phyloP scores from a whole-genome alignment of 2,329 filamentous ascomycete genomes.

The Sordariomycetes sp. region DNA sequence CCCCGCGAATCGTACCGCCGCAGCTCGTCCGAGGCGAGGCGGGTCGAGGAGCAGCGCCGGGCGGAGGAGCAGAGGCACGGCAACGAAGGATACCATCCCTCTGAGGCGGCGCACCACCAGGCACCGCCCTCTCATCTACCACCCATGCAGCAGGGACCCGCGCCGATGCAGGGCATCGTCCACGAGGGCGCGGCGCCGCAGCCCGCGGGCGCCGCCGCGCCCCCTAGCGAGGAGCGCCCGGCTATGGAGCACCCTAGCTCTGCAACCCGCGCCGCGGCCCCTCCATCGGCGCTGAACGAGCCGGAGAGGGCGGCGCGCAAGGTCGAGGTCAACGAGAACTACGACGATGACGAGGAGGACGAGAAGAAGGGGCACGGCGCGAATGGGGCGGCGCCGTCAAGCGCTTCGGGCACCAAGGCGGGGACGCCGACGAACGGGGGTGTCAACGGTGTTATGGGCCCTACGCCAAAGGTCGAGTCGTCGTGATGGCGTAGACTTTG shows the following conservation, averaged over 20 bases:
- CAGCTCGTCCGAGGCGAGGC: slow-evolving; percentile 60
- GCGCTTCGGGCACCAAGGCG: slow-evolving; percentile 32
- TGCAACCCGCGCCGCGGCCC: not conserved
- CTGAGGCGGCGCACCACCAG: slow-evolving; percentile 60
- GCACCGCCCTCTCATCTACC: slow-evolving; percentile 41
- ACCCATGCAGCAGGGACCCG: slow-evolving; percentile 47
- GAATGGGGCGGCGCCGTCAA: slow-evolving; percentile 22
- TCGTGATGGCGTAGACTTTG: slow-evolving; percentile 6
- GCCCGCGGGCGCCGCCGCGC: slow-evolving; percentile 22
- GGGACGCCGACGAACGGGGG: slow-evolving; percentile 32
- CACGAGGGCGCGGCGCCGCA: slow-evolving; percentile 30
- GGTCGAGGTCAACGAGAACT: slow-evolving; percentile 96
- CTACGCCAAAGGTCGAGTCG: slow-evolving; percentile 32
- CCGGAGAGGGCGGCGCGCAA: slow-evolving; percentile 75
- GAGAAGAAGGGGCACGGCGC: slow-evolving; percentile 45
- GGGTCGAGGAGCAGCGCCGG: slow-evolving; percentile 48
- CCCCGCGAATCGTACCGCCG: slow-evolving; percentile 57
- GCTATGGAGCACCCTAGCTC: slow-evolving; percentile 25
- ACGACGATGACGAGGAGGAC: slow-evolving; percentile 88
- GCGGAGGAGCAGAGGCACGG: slow-evolving; percentile 52
- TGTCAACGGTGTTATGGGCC: slow-evolving; percentile 33
- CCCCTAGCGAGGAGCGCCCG: slow-evolving; percentile 42
- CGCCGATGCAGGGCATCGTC: slow-evolving; percentile 36
- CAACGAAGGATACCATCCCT: slow-evolving; percentile 77
- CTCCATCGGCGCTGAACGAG: slow-evolving; percentile 36